Evolutionary conservation across 139 green algal species (phyloP).

Genomic region (Mychonastes homosphaera): DNA sequence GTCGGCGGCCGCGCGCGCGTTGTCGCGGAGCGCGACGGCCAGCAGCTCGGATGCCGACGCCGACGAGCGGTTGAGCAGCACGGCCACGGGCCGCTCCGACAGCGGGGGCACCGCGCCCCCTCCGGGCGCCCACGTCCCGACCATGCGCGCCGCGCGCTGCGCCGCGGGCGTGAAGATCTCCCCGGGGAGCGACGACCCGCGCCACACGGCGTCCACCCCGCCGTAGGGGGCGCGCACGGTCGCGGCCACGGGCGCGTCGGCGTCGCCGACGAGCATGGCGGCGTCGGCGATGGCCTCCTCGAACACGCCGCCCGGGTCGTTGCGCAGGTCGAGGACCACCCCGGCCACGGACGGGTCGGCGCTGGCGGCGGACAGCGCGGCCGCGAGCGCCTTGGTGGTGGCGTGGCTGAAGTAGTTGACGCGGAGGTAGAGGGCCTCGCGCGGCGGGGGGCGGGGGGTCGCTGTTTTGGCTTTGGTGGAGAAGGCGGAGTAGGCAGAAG

Average conservation of each 20-base stretch:
- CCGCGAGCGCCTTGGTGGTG: conserved; percentile 18
- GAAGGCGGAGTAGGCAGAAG: too few relatives aligned
- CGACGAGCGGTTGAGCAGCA: conserved; percentile 43
- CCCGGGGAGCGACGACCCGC: conserved; percentile 17
- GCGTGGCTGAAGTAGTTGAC: conserved; percentile 42
- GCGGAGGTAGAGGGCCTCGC: conserved; percentile 34
- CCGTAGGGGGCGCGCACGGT: conserved; percentile 3
- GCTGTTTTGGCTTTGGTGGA: neutral
- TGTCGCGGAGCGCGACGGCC: conserved; percentile 37
- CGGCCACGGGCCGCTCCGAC: conserved; percentile 24
- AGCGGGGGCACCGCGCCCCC: too few relatives aligned
- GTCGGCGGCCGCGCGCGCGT: conserved; percentile 25
- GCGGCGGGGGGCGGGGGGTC: neutral
- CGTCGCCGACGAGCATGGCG: conserved; percentile 24
- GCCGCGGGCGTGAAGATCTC: conserved; percentile 19
- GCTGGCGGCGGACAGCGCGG: conserved; percentile 11
- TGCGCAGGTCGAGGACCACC: conserved; percentile 52
- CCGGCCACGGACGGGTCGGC: conserved; percentile 28
- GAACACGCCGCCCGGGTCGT: conserved; percentile 57
- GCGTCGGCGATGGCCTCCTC: conserved; percentile 47
- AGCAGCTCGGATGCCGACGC: conserved; percentile 47
- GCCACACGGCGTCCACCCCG: conserved; percentile 16
- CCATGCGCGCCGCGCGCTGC: conserved; percentile 12
- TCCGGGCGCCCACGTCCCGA: too few relatives aligned
- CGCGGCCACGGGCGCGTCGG: neutral